Conservation (phyloP, 1,284 basidiomycete genomes). For the Pterulicium gracile region DNA sequence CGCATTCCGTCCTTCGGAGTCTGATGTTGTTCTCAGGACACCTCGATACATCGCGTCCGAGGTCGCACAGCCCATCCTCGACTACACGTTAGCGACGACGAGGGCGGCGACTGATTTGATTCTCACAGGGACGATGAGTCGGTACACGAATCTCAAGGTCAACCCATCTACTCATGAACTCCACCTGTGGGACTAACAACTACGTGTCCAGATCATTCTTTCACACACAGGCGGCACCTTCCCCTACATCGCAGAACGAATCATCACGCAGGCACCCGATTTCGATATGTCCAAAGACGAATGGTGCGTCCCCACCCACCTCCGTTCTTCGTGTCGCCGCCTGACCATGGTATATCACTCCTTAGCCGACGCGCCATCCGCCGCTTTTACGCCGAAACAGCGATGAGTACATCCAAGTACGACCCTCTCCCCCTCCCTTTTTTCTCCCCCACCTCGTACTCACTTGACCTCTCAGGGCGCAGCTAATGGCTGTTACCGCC, state of each 20-base stretch:
- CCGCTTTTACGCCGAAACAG: slow-evolving; percentile 3
- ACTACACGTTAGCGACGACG: slow-evolving; percentile 1
- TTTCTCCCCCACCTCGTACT: not conserved
- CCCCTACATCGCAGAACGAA: not conserved
- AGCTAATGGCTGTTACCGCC: slow-evolving; percentile 1
- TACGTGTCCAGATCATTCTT: slow-evolving; percentile 4
- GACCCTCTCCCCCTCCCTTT: no score
- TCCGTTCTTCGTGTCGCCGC: no score
- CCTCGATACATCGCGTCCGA: not conserved
- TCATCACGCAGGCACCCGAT: not conserved
- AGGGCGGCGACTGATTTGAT: slow-evolving; percentile 4
- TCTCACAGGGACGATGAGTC: not conserved
- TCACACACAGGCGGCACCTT: slow-evolving; percentile 1
- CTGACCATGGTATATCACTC: no score
- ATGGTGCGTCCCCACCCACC: not conserved
- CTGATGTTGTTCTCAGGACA: slow-evolving; percentile 1
- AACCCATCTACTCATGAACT: no score
- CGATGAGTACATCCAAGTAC: slow-evolving; percentile 1
- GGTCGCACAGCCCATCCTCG: not conserved
- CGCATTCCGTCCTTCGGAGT: not conserved
- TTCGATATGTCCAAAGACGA: not conserved
- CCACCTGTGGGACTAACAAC: no score
- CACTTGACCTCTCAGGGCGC: not conserved
- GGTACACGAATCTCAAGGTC: slow-evolving; percentile 1
- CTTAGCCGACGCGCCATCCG: not conserved